Evolutionary conservation across 768 basidiomycete species (phyloP).

Genomic region (Agrocybe praecox): DNA sequence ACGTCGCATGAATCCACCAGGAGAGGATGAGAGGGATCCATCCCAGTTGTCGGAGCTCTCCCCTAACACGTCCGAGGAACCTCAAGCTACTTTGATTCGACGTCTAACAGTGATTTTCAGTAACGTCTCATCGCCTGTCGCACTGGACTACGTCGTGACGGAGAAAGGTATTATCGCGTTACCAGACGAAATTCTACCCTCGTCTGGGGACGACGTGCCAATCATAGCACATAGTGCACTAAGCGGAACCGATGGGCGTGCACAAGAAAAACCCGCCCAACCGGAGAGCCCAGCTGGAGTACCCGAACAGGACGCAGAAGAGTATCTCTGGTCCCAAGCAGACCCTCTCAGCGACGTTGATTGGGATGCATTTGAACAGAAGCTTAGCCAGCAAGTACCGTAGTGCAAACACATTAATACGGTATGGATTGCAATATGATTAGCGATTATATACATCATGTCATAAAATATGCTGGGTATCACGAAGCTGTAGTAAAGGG

Average conservation of each 20-base stretch:
- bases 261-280: too few relatives aligned
- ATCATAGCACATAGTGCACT: neutral
- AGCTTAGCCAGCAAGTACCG: conserved; percentile 18
- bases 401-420: neutral
- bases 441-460: neutral
- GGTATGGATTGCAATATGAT: neutral
- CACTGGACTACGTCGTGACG: conserved; percentile 78
- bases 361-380: conserved; percentile 28
- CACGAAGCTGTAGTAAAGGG: too few relatives aligned
- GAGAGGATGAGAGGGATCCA: neutral
- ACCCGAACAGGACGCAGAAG: conserved; percentile 25
- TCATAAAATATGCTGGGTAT: too few relatives aligned
- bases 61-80: conserved; percentile 29
- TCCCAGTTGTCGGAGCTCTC: neutral
- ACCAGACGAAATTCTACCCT: conserved; percentile 7
- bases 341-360: conserved; percentile 40
- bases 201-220: neutral
- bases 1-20: conserved; percentile 12
- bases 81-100: conserved; percentile 59
- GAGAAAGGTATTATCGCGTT: conserved; percentile 50
- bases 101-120: conserved; percentile 81
- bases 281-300: conserved; percentile 1
- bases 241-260: neutral
- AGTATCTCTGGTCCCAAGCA: conserved; percentile 48
- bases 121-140: conserved; percentile 54